Base-by-base conservation (phyloP, 2,329 filamentous ascomycete genomes). In the Bertia moriformis region DNA sequence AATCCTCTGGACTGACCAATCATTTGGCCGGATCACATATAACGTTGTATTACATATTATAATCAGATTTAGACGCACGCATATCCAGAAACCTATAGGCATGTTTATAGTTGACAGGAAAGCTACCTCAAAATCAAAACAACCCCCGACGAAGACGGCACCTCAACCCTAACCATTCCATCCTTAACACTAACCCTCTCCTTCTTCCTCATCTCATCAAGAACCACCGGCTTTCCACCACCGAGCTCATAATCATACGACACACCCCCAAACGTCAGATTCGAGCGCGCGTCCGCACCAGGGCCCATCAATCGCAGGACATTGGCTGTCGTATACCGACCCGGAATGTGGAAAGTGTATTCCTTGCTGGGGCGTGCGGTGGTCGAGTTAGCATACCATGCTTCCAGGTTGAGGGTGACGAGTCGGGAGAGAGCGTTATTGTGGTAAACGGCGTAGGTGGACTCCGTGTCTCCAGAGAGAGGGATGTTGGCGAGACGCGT, bases 401-500 rank as follows among this genome's bases (percentile, higher is more conserved):
- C 10, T 7, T 35, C 12, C 32, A 35, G 7, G 17, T 35, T 35
- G 10, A 35, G 7, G 15, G 17, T 15, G 15, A 35, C 32, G 7
- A 35, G 15, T 15, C 17, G 10, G 10, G 32, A 35, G 10, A 35
- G 15, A 13, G 7, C 15, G 15, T 17, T 18, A 7, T 15, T 15
- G 15, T 35, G 12, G 32, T 35, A 35, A 18, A 35, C 17, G 10
- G 10, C 32, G 15, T 35, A 35, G 7, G 32, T 15, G 15, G 32
- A 10, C 32, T 35, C 32, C 10, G 32, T 35, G 7, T 35, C 32
- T 15, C 17, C 15, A 10, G 7, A 7, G 7, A 35, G 15, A 7
- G 32, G 32, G 15, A 7, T 36, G 10, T 41, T 30, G 14, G 38
- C 41, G 3, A 47, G 38, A 2, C 42, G 39, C 2, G 30, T 19